phyloP scores from a whole-genome alignment of 2,329 filamentous ascomycete species.

The Monilinia aucupariae region DNA sequence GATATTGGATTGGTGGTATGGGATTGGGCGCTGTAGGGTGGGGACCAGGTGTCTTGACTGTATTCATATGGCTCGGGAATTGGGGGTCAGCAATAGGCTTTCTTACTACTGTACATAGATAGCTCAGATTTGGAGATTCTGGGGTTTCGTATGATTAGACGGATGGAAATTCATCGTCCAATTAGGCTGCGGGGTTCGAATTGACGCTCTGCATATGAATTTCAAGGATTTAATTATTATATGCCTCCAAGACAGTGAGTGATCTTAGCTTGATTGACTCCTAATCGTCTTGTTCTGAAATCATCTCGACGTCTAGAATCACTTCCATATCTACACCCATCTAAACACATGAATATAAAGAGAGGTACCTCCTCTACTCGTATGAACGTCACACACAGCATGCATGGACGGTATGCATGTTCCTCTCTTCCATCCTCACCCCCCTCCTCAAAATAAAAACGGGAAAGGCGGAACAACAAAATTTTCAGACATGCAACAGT shows the following conservation, averaged over 20 bases:
- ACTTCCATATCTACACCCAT: no score
- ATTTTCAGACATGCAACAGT: conserved; percentile 5
- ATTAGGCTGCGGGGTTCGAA: neutral
- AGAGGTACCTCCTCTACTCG: no score
- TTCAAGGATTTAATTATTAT: no score
- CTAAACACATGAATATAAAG: no score
- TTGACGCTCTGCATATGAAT: no score
- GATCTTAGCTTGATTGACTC: no score
- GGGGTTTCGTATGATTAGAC: neutral
- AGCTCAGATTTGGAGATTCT: neutral
- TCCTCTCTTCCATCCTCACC: neutral
- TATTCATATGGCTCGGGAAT: neutral
- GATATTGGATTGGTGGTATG: neutral
- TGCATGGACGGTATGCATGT: no score
- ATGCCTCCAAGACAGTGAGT: no score
- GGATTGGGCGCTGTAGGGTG: neutral
- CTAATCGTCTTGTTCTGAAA: no score
- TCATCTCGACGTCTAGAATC: no score
- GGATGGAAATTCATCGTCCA: neutral
- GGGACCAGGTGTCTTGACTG: neutral
- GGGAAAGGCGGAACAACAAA: conserved; percentile 3
- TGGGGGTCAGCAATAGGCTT: neutral
- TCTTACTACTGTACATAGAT: neutral
- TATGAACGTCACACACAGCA: no score
- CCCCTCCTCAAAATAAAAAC: no score